phyloP scores from a whole-genome alignment of 371 early-diverging fungal genomes.

The Apophysomyces sp. region DNA sequence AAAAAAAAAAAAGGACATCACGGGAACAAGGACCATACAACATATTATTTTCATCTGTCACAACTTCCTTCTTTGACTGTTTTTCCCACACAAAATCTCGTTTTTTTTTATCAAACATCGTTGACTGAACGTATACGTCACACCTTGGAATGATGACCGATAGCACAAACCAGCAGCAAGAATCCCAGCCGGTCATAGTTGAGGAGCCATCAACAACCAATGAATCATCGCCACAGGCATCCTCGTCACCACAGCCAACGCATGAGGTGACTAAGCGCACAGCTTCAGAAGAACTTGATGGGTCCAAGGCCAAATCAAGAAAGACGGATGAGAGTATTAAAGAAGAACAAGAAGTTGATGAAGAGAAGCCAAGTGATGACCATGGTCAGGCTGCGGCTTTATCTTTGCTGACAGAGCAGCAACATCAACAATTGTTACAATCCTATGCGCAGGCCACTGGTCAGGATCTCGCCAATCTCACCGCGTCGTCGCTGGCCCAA shows the following conservation, averaged over 20 bases:
- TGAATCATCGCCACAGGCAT: slow-evolving; percentile 1
- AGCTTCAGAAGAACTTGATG: background rate
- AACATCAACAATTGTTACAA: slow-evolving; percentile 41
- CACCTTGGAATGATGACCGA: background rate
- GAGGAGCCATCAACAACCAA: background rate
- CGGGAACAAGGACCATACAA: background rate
- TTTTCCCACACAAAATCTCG: background rate
- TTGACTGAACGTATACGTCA: background rate
- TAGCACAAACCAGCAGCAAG: slow-evolving; percentile 3
- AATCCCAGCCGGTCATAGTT: background rate
- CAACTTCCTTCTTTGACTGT: background rate
- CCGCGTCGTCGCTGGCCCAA: slow-evolving; percentile 50
- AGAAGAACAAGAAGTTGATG: background rate
- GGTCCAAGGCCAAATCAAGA: background rate
- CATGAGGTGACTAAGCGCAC: background rate
- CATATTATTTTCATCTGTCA: background rate
- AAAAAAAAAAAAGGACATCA: background rate
- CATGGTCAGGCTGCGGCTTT: slow-evolving; percentile 7
- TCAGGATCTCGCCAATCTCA: slow-evolving; percentile 44
- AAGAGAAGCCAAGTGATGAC: background rate
- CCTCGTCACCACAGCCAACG: background rate
- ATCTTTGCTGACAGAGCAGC: slow-evolving; percentile 22
- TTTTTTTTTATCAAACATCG: background rate
- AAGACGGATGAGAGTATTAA: background rate
- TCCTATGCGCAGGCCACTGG: slow-evolving; percentile 43